Evolutionary conservation across 2,329 filamentous ascomycete species (phyloP).

Genomic region (Trichoderma aggressivum): DNA sequence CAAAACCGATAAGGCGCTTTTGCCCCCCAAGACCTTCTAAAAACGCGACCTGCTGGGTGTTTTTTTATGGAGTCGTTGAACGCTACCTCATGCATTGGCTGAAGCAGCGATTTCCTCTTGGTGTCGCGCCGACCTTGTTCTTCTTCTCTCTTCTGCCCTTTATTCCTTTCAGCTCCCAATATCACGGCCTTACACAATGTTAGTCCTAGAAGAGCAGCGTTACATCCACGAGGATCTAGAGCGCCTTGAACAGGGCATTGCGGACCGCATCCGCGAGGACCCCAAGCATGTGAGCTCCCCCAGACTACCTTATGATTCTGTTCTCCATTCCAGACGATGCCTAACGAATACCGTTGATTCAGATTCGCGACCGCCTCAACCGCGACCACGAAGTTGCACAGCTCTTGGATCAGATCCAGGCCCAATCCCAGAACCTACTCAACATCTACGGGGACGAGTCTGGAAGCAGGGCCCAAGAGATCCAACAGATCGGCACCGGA

Average conservation of each 20-base stretch:
- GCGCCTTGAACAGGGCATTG: constrained; percentile 88
- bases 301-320: constrained; percentile 8
- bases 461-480: constrained; percentile 69
- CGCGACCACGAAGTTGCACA: constrained; percentile 89
- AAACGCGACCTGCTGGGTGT: constrained; percentile 16
- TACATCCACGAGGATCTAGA: constrained; percentile 95
- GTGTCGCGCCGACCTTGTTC: not conserved
- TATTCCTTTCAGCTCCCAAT: not conserved
- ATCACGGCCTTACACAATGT: constrained; percentile 49
- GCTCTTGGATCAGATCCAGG: constrained; percentile 82
- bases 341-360: not conserved
- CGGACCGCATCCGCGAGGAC: constrained; percentile 83
- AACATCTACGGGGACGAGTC: constrained; percentile 80
- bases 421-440: constrained; percentile 76
- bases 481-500: constrained; percentile 77
- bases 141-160: not conserved
- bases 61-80: constrained; percentile 8
- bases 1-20: constrained; percentile 11
- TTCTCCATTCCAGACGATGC: not conserved
- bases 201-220: constrained; percentile 89
- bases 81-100: not conserved
- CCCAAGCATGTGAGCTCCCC: constrained; percentile 70
- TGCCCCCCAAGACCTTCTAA: not conserved
- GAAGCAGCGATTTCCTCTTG: not conserved
- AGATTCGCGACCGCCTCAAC: constrained; percentile 86